phyloP scores from a whole-genome alignment of 192 early-diverging fungal species.

The Backusella tuberculispora region DNA sequence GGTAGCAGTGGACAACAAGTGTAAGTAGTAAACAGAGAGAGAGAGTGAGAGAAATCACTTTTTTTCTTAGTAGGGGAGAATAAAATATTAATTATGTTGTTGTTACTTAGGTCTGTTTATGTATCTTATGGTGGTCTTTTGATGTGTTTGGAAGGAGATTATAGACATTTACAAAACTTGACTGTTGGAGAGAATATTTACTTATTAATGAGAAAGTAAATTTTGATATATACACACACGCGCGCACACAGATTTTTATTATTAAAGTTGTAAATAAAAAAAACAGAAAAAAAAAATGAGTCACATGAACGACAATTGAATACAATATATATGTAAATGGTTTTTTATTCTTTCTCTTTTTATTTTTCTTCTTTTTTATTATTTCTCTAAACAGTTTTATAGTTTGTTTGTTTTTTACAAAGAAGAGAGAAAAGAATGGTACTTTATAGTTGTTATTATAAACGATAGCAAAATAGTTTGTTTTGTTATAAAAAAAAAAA shows the following conservation, averaged over 20 bases:
- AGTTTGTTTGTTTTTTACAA: too few species aligned
- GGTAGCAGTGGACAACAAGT: conserved; percentile 63
- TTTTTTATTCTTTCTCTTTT: background rate
- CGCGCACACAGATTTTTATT: background rate
- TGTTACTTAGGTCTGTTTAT: conserved; percentile 71
- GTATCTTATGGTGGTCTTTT: conserved; percentile 92
- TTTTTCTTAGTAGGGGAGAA: background rate
- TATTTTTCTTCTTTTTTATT: conserved; percentile 10
- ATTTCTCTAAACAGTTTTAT: too few species aligned
- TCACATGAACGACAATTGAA: too few species aligned
- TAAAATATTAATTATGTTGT: conserved; percentile 1
- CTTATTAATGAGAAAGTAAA: conserved; percentile 81
- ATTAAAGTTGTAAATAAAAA: conserved; percentile 14
- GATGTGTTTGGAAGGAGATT: conserved; percentile 88
- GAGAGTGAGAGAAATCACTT: background rate
- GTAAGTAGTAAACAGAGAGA: conserved; percentile 51
- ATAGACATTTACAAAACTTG: conserved; percentile 80
- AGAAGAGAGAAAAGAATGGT: too few species aligned
- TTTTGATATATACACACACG: background rate
- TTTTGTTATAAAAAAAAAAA: background rate
- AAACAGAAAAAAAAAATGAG: background rate
- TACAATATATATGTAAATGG: background rate
- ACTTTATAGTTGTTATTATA: too few species aligned
- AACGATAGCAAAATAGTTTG: background rate
- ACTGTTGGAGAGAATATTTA: conserved; percentile 90